Evolutionary conservation across 2,329 filamentous ascomycete genomes (phyloP).

Genomic region (Aspergillus fischeri): DNA sequence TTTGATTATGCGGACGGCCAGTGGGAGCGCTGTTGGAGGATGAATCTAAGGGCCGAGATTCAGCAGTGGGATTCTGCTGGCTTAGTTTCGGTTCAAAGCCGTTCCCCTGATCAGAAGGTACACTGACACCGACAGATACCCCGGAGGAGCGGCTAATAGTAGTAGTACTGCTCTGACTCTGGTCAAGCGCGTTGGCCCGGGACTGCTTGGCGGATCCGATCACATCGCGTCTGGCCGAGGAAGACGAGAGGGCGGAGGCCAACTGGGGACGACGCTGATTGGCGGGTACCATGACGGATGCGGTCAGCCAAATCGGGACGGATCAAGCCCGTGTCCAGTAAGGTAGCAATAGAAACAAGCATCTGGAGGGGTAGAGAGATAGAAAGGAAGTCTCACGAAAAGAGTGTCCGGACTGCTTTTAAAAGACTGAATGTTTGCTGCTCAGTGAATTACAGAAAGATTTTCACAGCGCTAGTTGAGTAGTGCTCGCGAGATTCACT

Average conservation of each 20-base stretch:
- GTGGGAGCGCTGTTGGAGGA: neutral
- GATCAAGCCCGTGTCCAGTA: constrained; percentile 2
- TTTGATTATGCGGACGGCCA: constrained; percentile 12
- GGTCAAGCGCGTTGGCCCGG: neutral
- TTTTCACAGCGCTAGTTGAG: neutral
- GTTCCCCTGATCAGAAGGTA: neutral
- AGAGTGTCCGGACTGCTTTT: neutral
- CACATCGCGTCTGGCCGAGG: neutral
- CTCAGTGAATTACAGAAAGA: neutral
- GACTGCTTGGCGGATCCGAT: neutral
- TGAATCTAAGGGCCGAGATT: neutral
- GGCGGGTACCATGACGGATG: constrained; percentile 16
- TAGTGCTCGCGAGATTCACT: neutral
- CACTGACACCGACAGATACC: neutral
- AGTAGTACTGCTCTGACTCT: neutral
- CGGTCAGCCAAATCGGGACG: constrained; percentile 16
- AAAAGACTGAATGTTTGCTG: neutral
- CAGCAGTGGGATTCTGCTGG: constrained; percentile 3
- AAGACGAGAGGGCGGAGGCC: neutral
- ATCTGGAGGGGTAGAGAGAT: constrained; percentile 10
- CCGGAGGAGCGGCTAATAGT: neutral
- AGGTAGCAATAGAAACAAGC: neutral
- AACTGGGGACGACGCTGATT: constrained; percentile 12
- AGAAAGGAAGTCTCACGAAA: constrained; percentile 2
- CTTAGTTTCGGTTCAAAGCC: neutral